phyloP scores from a whole-genome alignment of 108 stramenopile genomes.

The Pseudonitzschia pungens region DNA sequence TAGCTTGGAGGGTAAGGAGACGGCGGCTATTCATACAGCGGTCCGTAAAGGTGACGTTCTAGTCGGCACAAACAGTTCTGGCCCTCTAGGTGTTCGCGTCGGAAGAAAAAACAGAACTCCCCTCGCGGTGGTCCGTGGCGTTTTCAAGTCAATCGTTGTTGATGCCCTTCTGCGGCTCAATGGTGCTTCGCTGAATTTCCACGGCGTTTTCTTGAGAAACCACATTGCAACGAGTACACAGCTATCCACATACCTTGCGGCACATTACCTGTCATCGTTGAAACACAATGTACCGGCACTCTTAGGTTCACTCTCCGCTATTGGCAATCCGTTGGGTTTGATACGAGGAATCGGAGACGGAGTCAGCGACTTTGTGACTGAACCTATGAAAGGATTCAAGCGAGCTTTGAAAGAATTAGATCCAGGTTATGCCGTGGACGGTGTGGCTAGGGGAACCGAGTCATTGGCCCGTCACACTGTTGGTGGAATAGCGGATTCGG shows the following conservation, averaged over 20 bases:
- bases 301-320: conserved; percentile 78
- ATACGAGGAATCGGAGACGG: conserved; percentile 83
- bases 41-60: conserved; percentile 81
- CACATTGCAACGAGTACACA: conserved; percentile 59
- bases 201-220: conserved; percentile 61
- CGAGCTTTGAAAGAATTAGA: conserved; percentile 76
- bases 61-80: conserved; percentile 47
- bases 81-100: conserved; percentile 60
- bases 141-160: conserved; percentile 75
- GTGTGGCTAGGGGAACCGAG: conserved; percentile 83
- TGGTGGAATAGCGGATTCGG: conserved; percentile 87
- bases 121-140: conserved; percentile 60
- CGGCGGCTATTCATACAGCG: conserved; percentile 69
- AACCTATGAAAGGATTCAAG: conserved; percentile 82
- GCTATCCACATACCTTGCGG: conserved; percentile 51
- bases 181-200: conserved; percentile 65
- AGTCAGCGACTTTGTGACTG: conserved; percentile 76
- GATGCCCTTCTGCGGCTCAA: conserved; percentile 70
- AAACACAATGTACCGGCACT: conserved; percentile 80
- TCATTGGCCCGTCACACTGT: conserved; percentile 86
- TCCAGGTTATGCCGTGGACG: conserved; percentile 76
- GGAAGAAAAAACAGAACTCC: conserved; percentile 70
- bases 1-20: conserved; percentile 57
- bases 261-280: conserved; percentile 78
- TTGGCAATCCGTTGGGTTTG: conserved; percentile 90